Evolutionary conservation across 2,329 filamentous ascomycete genomes (phyloP), one percentile per base, ranked within the genome.

Genomic region (Nemania sp.): DNA sequence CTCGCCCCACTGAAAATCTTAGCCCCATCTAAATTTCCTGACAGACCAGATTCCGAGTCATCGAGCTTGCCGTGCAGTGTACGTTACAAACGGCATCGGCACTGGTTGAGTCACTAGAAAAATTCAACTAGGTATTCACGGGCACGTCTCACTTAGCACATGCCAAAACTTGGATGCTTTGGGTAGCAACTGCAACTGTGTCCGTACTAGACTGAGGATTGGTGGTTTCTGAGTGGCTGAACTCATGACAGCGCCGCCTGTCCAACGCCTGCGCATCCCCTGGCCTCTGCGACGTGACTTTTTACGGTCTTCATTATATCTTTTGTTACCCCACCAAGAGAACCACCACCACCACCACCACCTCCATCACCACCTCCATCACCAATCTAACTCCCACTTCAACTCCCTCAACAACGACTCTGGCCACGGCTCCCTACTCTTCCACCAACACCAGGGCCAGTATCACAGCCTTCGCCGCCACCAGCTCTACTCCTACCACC

Each of bases 81-180:
- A 39, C 25, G 20, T 43, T 15, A 40, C 39, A 29, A 12, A 54
- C 51, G 53, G 51, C 48, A 64, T 64, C 62, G 62, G 62, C 43
- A 55, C 59, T 57, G 53, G 52, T 62, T 64, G 62, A 64, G 42
- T 64, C 62, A 64, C 57, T 56, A 39, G 43, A n/a, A 49, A 20
- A 40, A 49, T 46, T 43, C 46, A 47, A 20, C 25, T 20, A 42
- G 17, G 11, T 13, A 4, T 1, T 17, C 21, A 46, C 47, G 10
- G 13, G 47, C 39, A 40, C 45, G 37, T 37, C 39, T 32, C 37
- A 34, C 17, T 18, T 57, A 5, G 13, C 52, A 11, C 29, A 9
- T n/a, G 35, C 5, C 25, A 32, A 12, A 15, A 35, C 11, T 20
- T 39, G 17, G 17, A 51, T 46, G 39, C 46, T 51, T 37, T 15